phyloP scores from a whole-genome alignment of 352 stramenopile genomes.

The Pythium coloratum region DNA sequence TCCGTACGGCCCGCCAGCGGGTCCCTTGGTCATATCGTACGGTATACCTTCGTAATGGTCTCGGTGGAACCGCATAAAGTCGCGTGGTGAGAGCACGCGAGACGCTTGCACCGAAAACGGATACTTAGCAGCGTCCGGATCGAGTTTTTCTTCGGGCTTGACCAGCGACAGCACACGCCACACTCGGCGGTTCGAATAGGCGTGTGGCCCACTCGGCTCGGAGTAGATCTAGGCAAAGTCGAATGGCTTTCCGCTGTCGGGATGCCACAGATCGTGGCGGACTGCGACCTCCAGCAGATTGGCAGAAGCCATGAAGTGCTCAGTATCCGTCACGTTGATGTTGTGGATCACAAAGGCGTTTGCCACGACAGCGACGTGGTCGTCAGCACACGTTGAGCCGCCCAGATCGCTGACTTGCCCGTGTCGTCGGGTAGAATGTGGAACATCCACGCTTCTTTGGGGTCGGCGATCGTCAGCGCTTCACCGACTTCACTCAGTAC shows the following conservation, averaged over 20 bases:
- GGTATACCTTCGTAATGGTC: conserved; percentile 92
- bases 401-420: conserved; percentile 90
- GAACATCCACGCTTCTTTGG: conserved; percentile 93
- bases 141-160: conserved; percentile 62
- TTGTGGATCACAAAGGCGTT: conserved; percentile 95
- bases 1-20: conserved; percentile 85
- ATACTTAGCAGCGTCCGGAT: conserved; percentile 66
- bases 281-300: conserved; percentile 88
- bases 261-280: conserved; percentile 71
- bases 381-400: conserved; percentile 89
- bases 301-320: conserved; percentile 87
- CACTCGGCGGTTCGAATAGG: conserved; percentile 88
- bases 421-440: conserved; percentile 94
- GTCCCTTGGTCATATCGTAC: conserved; percentile 87
- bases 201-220: conserved; percentile 39
- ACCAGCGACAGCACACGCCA: conserved; percentile 88
- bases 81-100: conserved; percentile 55
- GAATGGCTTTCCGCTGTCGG: conserved; percentile 54
- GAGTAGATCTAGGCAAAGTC: conserved; percentile 89
- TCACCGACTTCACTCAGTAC: conserved; percentile 81
- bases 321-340: conserved; percentile 66
- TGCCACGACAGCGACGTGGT: conserved; percentile 82
- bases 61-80: conserved; percentile 90
- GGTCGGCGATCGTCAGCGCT: conserved; percentile 89
- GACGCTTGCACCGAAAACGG: conserved; percentile 80